These are phyloP conservation scores for Prunus campanulata DNA, from an alignment of 306 rosid species.

Conservation along the genomic window DNA sequence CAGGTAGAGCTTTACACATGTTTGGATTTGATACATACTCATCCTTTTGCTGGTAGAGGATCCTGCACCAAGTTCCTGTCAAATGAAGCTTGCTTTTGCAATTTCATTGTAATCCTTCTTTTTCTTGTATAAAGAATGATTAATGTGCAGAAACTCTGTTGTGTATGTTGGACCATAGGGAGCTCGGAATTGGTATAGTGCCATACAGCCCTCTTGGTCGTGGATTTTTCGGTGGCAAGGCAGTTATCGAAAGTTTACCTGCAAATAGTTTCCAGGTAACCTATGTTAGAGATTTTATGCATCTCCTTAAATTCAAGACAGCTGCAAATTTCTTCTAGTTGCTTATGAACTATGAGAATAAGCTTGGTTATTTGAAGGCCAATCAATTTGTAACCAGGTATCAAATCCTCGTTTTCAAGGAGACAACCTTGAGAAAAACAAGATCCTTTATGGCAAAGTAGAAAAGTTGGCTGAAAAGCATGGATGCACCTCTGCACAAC, in stretches of 20 bases:
- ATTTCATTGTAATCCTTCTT: no score
- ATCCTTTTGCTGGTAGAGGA: no score
- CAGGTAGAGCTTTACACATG: slow-evolving; percentile 33
- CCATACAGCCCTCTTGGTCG: slow-evolving; percentile 42
- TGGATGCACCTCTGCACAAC: slow-evolving; percentile 46
- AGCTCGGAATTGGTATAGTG: slow-evolving; percentile 40
- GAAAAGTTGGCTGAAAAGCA: slow-evolving; percentile 52
- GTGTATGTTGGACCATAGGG: slow-evolving; percentile 15
- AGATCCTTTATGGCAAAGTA: slow-evolving; percentile 30
- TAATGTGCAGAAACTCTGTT: background rate
- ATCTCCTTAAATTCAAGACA: no score
- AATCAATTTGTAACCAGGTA: no score
- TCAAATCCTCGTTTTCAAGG: slow-evolving; percentile 52
- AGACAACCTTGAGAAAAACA: slow-evolving; percentile 58
- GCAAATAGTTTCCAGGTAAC: slow-evolving; percentile 27
- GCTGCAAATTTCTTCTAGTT: no score
- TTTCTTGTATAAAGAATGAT: background rate
- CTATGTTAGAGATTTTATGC: background rate
- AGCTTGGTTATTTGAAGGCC: background rate
- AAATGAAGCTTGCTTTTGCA: no score
- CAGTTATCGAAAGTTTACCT: slow-evolving; percentile 20
- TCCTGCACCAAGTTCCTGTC: no score
- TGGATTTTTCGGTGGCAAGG: slow-evolving; percentile 40
- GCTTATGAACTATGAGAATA: background rate
- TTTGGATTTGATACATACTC: no score